Evolutionary conservation across 768 basidiomycete genomes (phyloP).

Genomic region (Calocybe gangraenosa): DNA sequence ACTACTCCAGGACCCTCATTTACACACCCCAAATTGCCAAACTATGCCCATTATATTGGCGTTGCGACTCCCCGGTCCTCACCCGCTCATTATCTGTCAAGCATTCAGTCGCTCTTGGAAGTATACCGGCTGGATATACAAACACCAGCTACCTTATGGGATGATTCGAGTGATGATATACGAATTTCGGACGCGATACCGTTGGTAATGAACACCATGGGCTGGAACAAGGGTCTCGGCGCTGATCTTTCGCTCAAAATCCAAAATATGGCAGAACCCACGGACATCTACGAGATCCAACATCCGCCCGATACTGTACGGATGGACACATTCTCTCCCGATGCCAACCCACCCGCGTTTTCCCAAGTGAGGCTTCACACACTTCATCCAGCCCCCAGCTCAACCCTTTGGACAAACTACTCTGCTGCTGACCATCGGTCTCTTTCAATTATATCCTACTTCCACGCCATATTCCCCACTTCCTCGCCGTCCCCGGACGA

Average conservation of each 20-base stretch:
- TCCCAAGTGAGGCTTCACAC: slow-evolving; percentile 29
- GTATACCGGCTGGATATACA: slow-evolving; percentile 69
- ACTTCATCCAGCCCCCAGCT: slow-evolving; percentile 42
- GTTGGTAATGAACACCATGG: slow-evolving; percentile 92
- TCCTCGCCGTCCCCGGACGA: slow-evolving; percentile 12
- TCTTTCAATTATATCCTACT: slow-evolving; percentile 71
- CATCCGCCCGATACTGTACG: slow-evolving; percentile 18
- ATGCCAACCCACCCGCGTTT: background rate
- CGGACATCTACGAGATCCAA: slow-evolving; percentile 53
- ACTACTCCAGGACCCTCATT: slow-evolving; percentile 71
- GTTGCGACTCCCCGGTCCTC: slow-evolving; percentile 70
- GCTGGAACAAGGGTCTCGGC: slow-evolving; percentile 94
- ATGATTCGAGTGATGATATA: slow-evolving; percentile 21
- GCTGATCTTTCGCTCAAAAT: slow-evolving; percentile 72
- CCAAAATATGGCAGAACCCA: slow-evolving; percentile 59
- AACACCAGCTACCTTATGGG: slow-evolving; percentile 27
- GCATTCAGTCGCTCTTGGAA: slow-evolving; percentile 63
- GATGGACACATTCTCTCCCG: slow-evolving; percentile 5
- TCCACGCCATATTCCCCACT: slow-evolving; percentile 48
- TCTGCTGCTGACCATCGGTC: slow-evolving; percentile 68
- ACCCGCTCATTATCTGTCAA: slow-evolving; percentile 71
- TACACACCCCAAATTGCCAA: slow-evolving; percentile 72
- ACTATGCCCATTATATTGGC: slow-evolving; percentile 79
- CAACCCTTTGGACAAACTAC: slow-evolving; percentile 37
- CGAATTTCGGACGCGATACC: slow-evolving; percentile 63